Base-by-base conservation (phyloP, 495 filamentous ascomycete species). In the Parathielavia appendiculata region DNA sequence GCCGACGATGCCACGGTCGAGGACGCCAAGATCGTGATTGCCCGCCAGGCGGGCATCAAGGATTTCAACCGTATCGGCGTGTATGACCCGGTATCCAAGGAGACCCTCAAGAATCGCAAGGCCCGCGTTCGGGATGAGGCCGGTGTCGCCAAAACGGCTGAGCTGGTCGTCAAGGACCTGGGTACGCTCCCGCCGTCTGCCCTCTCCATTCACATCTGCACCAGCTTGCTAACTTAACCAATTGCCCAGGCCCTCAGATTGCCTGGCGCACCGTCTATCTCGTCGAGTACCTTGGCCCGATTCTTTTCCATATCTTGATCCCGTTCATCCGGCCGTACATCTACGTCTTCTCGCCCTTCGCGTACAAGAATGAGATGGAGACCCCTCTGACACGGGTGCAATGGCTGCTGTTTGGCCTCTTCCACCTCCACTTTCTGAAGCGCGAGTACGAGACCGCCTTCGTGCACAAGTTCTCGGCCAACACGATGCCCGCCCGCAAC, bases 371-470 rank as follows among this genome's bases (percentile, higher is more conserved):
- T 59, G 64, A 64, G 58, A 44, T 54, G 51, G 61, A 60, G 51
- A 66, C 78, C 22, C 74, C 74, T 64, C 56, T 87, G 51, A 85
- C 88, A 30, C 70, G 76, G 49, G 74, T 82, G 4, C 92, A 96
- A 68, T 81, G 79, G 57, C 77, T 95, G 20, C 80, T 87, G 51
- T 85, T 89, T 66, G 71, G 72, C 45, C 81, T 95, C 51, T 80
- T 93, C 62, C 80, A 79, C 53, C 67, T 87, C 32, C 92, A 98
- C 77, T 98, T 97, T 79, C 63, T 90, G 63, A 98, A 98, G 79
- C 91, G 93, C 65, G 95, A 97, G 75, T 83, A 87, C 56, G 93
- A 98, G 76, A 96, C 92, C 16, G 60, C 97, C 55, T 96, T 91
- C 73, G 83, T 98, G 56, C 93, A 98, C 79, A 89, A 89, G 70